A percentile compares a stretch with the other conserved stretches of the same genome.
phyloP scores from a whole-genome alignment of 768 basidiomycete species.

The Hericium erinaceus region DNA sequence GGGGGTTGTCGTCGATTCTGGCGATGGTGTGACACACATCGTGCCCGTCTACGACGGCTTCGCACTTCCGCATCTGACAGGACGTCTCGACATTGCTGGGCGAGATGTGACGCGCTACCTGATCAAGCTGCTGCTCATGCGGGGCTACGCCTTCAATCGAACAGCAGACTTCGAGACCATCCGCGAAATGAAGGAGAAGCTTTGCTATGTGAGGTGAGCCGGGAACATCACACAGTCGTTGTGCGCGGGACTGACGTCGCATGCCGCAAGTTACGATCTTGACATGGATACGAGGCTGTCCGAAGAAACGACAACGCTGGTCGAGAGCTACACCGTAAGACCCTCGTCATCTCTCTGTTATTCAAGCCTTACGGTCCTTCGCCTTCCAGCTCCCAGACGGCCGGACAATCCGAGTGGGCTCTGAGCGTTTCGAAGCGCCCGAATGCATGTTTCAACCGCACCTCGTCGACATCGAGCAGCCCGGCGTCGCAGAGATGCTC shows the following conservation, averaged over 20 bases:
- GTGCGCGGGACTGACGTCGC: neutral
- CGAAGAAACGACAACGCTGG: constrained; percentile 93
- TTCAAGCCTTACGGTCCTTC: constrained; percentile 22
- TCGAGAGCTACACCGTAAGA: constrained; percentile 87
- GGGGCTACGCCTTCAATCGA: constrained; percentile 99
- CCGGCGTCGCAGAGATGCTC: constrained; percentile 96
- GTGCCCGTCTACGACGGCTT: constrained; percentile 98
- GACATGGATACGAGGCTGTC: constrained; percentile 87
- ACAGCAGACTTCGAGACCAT: constrained; percentile 99
- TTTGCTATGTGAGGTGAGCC: constrained; percentile 90
- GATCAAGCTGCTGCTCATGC: constrained; percentile 98
- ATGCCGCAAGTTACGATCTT: constrained; percentile 73
- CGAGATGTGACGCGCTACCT: constrained; percentile 97
- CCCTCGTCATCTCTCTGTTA: neutral
- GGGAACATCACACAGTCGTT: no score
- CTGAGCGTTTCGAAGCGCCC: constrained; percentile 96
- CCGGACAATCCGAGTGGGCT: constrained; percentile 92
- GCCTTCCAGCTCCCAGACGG: constrained; percentile 74
- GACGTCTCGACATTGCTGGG: constrained; percentile 93
- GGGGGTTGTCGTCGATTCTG: constrained; percentile 98
- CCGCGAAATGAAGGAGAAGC: constrained; percentile 95
- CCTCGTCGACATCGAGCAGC: constrained; percentile 93
- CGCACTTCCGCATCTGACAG: constrained; percentile 89
- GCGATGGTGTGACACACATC: constrained; percentile 98
- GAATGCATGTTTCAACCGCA: constrained; percentile 99